phyloP scores from a whole-genome alignment of 371 early-diverging fungal species.

The Mucor lusitanicus region DNA sequence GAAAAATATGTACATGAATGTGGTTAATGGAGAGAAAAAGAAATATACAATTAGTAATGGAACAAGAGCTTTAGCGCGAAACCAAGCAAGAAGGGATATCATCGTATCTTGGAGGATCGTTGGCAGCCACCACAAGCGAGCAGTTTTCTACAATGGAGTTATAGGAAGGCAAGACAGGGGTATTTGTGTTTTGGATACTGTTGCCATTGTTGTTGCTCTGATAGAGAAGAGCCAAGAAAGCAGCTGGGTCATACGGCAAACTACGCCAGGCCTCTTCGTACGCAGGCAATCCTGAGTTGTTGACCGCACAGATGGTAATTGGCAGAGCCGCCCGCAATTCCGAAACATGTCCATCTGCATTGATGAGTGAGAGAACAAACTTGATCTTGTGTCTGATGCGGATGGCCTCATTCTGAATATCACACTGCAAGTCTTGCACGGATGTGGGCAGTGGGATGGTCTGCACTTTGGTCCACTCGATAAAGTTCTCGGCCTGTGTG shows the following conservation, averaged over 20 bases:
- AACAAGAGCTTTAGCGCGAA: background rate
- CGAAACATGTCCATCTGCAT: constrained; percentile 35
- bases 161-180: constrained; percentile 16
- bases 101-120: constrained; percentile 27
- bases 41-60: background rate
- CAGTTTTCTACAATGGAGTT: constrained; percentile 13
- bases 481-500: constrained; percentile 5
- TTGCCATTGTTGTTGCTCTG: background rate
- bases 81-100: constrained; percentile 17
- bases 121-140: background rate
- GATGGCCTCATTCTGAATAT: constrained; percentile 40
- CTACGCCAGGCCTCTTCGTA: constrained; percentile 32
- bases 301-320: constrained; percentile 32
- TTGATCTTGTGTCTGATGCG: constrained; percentile 43
- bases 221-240: constrained; percentile 9
- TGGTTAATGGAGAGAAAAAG: too few species aligned
- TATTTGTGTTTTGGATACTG: background rate
- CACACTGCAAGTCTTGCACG: constrained; percentile 33
- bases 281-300: constrained; percentile 22
- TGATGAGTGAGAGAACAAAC: constrained; percentile 25
- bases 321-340: constrained; percentile 41
- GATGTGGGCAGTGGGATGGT: constrained; percentile 27
- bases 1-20: too few species aligned
- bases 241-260: constrained; percentile 39
- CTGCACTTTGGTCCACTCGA: constrained; percentile 35